Evolutionary conservation across 371 early-diverging fungal genomes (phyloP).

Genomic region (Phascolomyces articulosus): DNA sequence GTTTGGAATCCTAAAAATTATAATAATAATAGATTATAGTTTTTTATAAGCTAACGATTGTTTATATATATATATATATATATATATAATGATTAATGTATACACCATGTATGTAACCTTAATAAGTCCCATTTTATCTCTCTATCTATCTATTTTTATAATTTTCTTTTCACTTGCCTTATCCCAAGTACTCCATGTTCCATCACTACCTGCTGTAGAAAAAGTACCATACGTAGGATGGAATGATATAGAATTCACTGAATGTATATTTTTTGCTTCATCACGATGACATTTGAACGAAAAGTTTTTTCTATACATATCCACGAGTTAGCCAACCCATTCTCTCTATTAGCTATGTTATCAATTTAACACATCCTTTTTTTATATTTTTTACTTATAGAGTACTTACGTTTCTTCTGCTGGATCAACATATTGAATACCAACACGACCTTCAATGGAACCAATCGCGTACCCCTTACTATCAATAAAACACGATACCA

Average conservation of each 20-base stretch:
- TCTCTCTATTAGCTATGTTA: too few relatives aligned
- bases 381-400: background rate
- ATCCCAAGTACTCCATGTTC: constrained; percentile 91
- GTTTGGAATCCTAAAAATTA: constrained; percentile 54
- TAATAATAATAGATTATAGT: too few relatives aligned
- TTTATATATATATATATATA: too few relatives aligned
- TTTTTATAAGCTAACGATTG: too few relatives aligned
- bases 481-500: constrained; percentile 76
- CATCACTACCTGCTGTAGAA: constrained; percentile 92
- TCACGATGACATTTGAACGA: constrained; percentile 96
- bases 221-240: constrained; percentile 92
- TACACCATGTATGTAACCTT: too few relatives aligned
- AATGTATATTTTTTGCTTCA: constrained; percentile 68
- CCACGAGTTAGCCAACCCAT: too few relatives aligned
- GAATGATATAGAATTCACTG: constrained; percentile 84
- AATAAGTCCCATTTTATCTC: too few relatives aligned
- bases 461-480: constrained; percentile 88
- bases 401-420: constrained; percentile 64
- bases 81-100: too few relatives aligned
- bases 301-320: constrained; percentile 74
- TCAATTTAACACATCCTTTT: background rate
- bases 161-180: constrained; percentile 55
- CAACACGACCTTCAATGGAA: constrained; percentile 91
- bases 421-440: constrained; percentile 87
- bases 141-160: too few relatives aligned